Base-by-base conservation (phyloP, 306 rosid genomes). In the Hippophae tibetana region DNA sequence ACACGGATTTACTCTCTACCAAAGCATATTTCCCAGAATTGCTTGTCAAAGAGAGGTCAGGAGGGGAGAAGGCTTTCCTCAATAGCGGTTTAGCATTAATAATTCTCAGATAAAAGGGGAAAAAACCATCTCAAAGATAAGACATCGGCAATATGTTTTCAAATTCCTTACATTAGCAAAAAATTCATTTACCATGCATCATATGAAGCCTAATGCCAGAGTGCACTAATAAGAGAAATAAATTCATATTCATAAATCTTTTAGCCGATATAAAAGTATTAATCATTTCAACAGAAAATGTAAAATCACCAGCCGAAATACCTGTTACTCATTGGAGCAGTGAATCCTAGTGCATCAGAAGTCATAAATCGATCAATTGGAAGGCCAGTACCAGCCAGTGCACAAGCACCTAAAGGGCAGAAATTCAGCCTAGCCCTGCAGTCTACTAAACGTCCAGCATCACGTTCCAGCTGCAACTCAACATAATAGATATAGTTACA, bases 281-380 rank as follows among this genome's bases (percentile, higher is more conserved):
- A 50, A 47, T 6, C 23, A 5, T 47, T 47, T 6, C 42, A 65
- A 13, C 41, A 47, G 13, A n/a, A 44, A 65, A 31, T 5, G 5
- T 23, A 27, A 50, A 43, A 57, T 42, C 60, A 66, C 52, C 57
- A 54, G 74, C 58, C 44, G 9, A 50, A 5, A 69, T 82, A 85
- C 99, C 99, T 92, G 73, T 92, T 92, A 74, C 89, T 81, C 93
- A 88, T 11, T 14, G 96, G 99, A 65, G 86, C 95, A 10, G 96
- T 74, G 74, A 92, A 92, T 60, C 83, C 88, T 68, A 92, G 66
- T 55, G 86, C 93, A 9, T 78, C 69, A 12, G 99, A 84, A 52
- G 99, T 92, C 99, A 92, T 92, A 78, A 87, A 88, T 38, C 99
- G 82, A 58, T 92, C 96, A 18, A 92, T 92, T n/a, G 99, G 96